Conservation (phyloP, 441 rosid species). For the Erodium trifolium region DNA sequence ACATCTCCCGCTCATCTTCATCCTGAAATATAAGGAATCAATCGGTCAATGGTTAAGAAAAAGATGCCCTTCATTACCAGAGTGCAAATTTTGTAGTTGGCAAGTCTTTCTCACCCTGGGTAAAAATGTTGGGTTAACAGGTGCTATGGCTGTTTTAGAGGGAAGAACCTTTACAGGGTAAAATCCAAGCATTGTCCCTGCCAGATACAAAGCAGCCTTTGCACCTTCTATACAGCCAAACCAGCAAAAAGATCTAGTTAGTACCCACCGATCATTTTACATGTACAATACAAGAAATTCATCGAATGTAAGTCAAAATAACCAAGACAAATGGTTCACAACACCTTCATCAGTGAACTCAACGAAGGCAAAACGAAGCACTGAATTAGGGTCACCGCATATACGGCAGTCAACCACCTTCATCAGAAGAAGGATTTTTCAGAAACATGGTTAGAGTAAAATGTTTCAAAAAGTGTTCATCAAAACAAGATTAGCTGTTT, state of each 20-base stretch:
- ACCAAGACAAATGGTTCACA: neutral
- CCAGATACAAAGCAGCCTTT: constrained; percentile 35
- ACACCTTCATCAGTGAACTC: constrained; percentile 90
- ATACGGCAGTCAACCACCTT: constrained; percentile 97
- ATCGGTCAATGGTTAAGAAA: constrained; percentile 15
- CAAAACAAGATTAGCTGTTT: constrained; percentile 7
- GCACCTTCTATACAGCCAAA: constrained; percentile 22
- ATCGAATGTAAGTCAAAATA: neutral
- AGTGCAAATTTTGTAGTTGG: constrained; percentile 11
- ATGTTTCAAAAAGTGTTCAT: neutral
- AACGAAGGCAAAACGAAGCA: constrained; percentile 88
- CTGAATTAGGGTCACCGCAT: constrained; percentile 95
- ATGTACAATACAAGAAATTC: neutral
- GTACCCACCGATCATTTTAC: neutral
- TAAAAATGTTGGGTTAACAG: constrained; percentile 55
- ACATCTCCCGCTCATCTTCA: constrained; percentile 22
- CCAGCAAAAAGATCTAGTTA: constrained; percentile 10
- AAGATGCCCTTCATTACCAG: neutral
- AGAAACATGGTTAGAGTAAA: constrained; percentile 10
- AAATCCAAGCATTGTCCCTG: constrained; percentile 82
- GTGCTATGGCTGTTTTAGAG: constrained; percentile 93
- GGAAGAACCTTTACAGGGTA: constrained; percentile 85
- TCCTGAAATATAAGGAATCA: constrained; percentile 25
- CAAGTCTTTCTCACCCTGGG: neutral
- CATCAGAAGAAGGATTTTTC: constrained; percentile 14